Evolutionary conservation across 2,329 filamentous ascomycete genomes (phyloP).

Genomic region (Exophiala spinifera): DNA sequence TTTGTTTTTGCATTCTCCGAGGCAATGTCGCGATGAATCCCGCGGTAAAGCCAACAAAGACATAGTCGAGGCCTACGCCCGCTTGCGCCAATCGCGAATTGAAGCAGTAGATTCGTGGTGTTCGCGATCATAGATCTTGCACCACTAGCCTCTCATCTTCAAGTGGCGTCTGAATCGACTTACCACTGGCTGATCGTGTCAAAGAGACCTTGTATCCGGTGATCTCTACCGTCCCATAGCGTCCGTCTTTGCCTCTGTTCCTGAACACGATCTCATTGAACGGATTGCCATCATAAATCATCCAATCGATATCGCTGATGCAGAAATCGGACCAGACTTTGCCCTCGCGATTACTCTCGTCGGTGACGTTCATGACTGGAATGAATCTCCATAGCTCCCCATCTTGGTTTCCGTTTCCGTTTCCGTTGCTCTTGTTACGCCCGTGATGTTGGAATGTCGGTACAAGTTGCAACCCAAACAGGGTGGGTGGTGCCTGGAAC

Average conservation of each 20-base stretch:
- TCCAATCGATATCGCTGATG: slow-evolving; percentile 33
- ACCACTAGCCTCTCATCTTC: no score
- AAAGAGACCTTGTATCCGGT: slow-evolving; percentile 33
- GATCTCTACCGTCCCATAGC: slow-evolving; percentile 31
- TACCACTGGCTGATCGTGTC: not conserved
- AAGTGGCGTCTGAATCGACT: not conserved
- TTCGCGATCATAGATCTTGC: not conserved
- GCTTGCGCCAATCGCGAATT: no score
- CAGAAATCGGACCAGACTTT: slow-evolving; percentile 37
- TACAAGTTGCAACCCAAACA: slow-evolving; percentile 17
- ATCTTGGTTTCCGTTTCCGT: slow-evolving; percentile 18
- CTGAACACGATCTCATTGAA: slow-evolving; percentile 39
- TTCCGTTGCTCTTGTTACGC: slow-evolving; percentile 3
- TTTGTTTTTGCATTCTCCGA: no score
- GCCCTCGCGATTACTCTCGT: not conserved
- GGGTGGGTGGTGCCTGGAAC: not conserved
- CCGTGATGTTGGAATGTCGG: slow-evolving; percentile 23
- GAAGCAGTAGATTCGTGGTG: no score
- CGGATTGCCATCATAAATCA: slow-evolving; percentile 34
- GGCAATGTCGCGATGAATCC: no score
- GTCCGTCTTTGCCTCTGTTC: slow-evolving; percentile 22
- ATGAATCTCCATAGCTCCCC: not conserved
- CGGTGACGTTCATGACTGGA: not conserved
- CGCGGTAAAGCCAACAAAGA: no score
- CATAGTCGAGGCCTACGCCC: no score